Base-by-base conservation (phyloP, 768 basidiomycete species). In the Pulveroboletus sp. region DNA sequence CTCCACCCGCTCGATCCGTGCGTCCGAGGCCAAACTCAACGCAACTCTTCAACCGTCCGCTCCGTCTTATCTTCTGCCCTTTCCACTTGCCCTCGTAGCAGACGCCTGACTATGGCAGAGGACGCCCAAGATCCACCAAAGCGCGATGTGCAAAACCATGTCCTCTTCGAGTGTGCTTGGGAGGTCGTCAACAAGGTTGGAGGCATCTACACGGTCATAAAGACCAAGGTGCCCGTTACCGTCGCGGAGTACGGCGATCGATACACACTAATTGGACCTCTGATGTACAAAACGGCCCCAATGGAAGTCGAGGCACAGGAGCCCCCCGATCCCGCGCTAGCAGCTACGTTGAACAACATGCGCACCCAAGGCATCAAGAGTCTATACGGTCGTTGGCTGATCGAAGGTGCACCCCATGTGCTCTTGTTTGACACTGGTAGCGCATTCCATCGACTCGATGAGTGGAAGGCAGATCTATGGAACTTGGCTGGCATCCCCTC, bases 401-500 rank as follows among this genome's bases (percentile, higher is more conserved):
- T 99, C 72, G 96, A 99, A 60, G 96, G 95, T 52, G 89, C 89
- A 28, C 96, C 96, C 35, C 83, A 83, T 49, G 96, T 98, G 54
- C 81, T 99, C 39, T 80, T 99, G 47, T 98, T 99, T 66, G 96
- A 99, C 73, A 94, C 91, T 7, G 86, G 90, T 47, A 89, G 86
- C 62, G 82, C 83, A 69, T 92, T 86, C 67, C 79, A 83, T 55
- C 81, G 87, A 4, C 78, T 98, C 53, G 95, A 99, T 69, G 96
- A 99, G 66, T 99, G 96, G 96, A 99, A 99, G 70, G 83, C 86
- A 41, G 96, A 99, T 63, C 80, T 99, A 18, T 99, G 96, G 96
- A 96, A 93, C 69, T 71, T 99, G 43, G 95, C 96, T 9, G 96
- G 95, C 41, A 99, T 99, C 52, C 96, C 96, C 6, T 89, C 89